These are phyloP conservation scores for Inosperma sp. DNA, from an alignment of 768 basidiomycete species.

Conservation along the genomic window DNA sequence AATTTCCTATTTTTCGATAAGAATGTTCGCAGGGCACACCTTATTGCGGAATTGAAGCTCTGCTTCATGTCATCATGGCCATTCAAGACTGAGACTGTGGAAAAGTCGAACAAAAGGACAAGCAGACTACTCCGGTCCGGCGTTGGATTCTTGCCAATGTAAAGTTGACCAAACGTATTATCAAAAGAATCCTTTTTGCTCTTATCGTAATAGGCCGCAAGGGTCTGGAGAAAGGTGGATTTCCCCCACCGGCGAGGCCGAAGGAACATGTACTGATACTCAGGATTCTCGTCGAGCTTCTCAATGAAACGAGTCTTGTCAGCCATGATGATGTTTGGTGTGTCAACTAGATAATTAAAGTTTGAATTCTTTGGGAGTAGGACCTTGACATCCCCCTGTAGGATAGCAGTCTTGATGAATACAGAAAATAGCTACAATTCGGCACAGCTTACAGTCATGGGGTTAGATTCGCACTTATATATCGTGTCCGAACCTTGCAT, in stretches of 20 bases:
- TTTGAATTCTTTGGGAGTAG: not conserved
- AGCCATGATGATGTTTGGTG: not conserved
- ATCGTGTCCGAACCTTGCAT: not conserved
- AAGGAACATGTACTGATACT: conserved; percentile 1
- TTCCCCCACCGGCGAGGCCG: not conserved
- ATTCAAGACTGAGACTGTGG: not conserved
- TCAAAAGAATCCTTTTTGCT: not conserved
- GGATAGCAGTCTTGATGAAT: not conserved
- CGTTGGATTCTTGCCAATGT: not conserved
- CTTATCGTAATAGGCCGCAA: not conserved
- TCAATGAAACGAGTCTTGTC: not conserved
- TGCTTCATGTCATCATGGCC: not conserved
- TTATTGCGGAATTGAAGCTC: not conserved
- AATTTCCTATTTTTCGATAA: not conserved
- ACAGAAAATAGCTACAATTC: not conserved
- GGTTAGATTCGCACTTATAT: too few species aligned
- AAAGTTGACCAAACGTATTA: not conserved
- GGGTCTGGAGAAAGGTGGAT: conserved; percentile 1
- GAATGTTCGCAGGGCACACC: not conserved
- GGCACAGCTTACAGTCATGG: not conserved
- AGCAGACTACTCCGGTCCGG: not conserved
- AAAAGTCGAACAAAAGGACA: not conserved
- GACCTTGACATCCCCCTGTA: not conserved
- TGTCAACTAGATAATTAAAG: not conserved
- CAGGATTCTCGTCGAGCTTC: not conserved